Conservation (phyloP, 78 protist species). For the Blattamonas nauphoetae region DNA sequence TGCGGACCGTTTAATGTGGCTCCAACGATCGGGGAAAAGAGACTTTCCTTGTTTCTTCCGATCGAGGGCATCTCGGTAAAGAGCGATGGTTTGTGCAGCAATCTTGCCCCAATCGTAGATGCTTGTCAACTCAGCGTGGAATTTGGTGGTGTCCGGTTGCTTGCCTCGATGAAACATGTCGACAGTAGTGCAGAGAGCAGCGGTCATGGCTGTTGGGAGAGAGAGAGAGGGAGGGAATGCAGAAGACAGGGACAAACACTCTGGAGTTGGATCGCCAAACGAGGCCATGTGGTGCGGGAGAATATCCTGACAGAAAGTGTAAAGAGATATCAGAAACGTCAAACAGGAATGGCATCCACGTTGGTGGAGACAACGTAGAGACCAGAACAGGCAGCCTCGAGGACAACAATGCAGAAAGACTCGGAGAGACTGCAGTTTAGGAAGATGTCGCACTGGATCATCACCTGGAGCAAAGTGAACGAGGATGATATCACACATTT, state of each 20-base stretch:
- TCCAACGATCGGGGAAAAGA: not conserved
- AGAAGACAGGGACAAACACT: not conserved
- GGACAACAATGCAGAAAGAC: slow-evolving; percentile 93
- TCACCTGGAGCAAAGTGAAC: not conserved
- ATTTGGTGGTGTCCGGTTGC: not conserved
- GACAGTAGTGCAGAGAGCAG: not conserved
- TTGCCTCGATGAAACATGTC: not conserved
- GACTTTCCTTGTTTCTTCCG: not conserved
- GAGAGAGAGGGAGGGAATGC: not conserved
- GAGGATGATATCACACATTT: slow-evolving; percentile 32
- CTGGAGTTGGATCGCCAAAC: not conserved
- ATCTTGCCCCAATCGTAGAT: not conserved
- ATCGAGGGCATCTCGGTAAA: not conserved
- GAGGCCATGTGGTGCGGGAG: not conserved
- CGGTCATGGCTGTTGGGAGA: not conserved
- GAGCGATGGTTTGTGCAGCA: not conserved
- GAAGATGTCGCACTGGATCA: slow-evolving; percentile 82
- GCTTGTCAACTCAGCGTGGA: not conserved
- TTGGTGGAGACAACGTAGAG: slow-evolving; percentile 26
- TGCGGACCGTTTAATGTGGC: not conserved
- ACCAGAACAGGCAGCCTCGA: slow-evolving; percentile 85
- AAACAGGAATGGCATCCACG: slow-evolving; percentile 21
- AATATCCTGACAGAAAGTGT: not conserved
- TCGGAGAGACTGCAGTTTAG: slow-evolving; percentile 89
- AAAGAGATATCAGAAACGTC: not conserved